These are phyloP conservation scores for Sisymbrium irio DNA, from an alignment of 345 rosid genomes.

Conservation along the genomic window DNA sequence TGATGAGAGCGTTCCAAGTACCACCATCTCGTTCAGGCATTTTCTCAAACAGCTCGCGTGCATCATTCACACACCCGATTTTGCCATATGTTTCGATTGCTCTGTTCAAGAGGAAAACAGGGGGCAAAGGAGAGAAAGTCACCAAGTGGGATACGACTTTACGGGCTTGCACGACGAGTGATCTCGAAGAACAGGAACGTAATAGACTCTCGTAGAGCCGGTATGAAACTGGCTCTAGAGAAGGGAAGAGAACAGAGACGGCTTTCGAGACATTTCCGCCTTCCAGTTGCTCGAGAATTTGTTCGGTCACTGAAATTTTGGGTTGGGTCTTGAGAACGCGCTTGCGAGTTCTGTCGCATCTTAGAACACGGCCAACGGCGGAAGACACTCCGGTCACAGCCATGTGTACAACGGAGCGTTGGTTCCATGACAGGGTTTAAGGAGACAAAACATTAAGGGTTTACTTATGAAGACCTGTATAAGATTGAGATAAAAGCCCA, in stretches of 20 bases:
- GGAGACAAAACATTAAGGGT: no score
- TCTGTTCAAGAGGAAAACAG: conserved; percentile 57
- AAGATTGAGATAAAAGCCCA: neutral
- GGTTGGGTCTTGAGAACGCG: neutral
- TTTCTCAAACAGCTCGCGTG: conserved; percentile 70
- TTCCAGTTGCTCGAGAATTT: conserved; percentile 42
- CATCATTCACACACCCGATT: conserved; percentile 56
- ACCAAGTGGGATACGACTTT: conserved; percentile 69
- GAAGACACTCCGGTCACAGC: conserved; percentile 21
- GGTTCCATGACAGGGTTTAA: neutral
- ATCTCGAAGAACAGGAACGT: conserved; percentile 46
- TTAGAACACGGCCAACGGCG: neutral
- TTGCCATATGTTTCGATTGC: conserved; percentile 68
- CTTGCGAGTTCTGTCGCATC: conserved; percentile 4
- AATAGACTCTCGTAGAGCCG: conserved; percentile 66
- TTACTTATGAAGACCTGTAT: no score
- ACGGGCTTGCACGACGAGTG: conserved; percentile 61
- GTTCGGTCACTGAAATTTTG: conserved; percentile 27
- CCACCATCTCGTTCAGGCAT: conserved; percentile 92
- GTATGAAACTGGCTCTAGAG: conserved; percentile 44
- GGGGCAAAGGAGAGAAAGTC: conserved; percentile 51
- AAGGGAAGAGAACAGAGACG: conserved; percentile 54
- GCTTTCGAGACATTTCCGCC: conserved; percentile 52
- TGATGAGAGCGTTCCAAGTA: conserved; percentile 82
- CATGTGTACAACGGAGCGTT: neutral